phyloP scores from a whole-genome alignment of 2,329 filamentous ascomycete genomes.

The Botryotinia narcissicola region DNA sequence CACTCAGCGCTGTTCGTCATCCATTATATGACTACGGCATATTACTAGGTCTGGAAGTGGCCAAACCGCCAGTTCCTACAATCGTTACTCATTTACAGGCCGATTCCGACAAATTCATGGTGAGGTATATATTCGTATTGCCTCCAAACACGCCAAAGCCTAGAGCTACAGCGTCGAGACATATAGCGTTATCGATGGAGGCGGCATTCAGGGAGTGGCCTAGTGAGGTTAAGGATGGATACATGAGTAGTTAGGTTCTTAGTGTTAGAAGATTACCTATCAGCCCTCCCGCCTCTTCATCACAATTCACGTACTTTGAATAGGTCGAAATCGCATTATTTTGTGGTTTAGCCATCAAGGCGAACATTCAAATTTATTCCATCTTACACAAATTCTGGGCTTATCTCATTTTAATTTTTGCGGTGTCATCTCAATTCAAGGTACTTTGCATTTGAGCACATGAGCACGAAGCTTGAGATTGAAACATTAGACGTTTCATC shows the following conservation, averaged over 20 bases:
- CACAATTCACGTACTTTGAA: background rate
- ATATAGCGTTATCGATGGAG: background rate
- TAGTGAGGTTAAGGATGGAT: background rate
- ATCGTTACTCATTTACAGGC: background rate
- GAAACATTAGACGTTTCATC: background rate
- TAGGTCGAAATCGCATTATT: background rate
- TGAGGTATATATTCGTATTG: background rate
- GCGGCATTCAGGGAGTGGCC: background rate
- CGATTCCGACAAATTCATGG: background rate
- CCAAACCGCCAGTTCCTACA: background rate
- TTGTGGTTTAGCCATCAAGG: background rate
- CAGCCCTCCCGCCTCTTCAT: background rate
- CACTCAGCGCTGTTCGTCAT: background rate
- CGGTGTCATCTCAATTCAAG: background rate
- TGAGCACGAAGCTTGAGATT: background rate
- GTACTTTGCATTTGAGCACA: background rate
- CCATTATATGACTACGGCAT: background rate
- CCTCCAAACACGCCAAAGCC: background rate
- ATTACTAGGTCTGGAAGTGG: slow-evolving; percentile 5
- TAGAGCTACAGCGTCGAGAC: background rate
- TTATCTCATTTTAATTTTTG: background rate
- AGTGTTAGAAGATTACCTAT: background rate
- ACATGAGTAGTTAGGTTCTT: background rate
- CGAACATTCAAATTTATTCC: background rate
- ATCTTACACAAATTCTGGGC: background rate